Evolutionary conservation across 805 yeast species (phyloP).

Genomic region (Candida odintsovae): DNA sequence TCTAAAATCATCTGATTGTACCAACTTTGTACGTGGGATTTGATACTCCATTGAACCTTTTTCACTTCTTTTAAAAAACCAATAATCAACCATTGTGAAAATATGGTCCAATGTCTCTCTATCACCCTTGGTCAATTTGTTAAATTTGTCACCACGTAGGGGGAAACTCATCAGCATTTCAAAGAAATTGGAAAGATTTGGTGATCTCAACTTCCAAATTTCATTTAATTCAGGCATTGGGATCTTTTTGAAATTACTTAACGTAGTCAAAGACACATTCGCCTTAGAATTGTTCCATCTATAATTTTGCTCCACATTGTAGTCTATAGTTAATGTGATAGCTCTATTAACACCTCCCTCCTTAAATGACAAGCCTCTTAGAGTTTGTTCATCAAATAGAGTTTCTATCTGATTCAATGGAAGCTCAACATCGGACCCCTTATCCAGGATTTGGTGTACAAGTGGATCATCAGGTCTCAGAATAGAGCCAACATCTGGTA

Average conservation of each 20-base stretch:
- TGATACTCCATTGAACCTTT: conserved; percentile 9
- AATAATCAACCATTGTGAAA: conserved; percentile 6
- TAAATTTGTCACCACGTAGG: not conserved
- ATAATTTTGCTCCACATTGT: not conserved
- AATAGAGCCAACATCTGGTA: conserved; percentile 9
- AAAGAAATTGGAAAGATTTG: conserved; percentile 6
- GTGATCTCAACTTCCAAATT: conserved; percentile 8
- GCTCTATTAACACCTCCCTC: conserved; percentile 2
- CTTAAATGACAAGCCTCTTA: not conserved
- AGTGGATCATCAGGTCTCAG: not conserved
- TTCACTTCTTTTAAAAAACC: conserved; percentile 6
- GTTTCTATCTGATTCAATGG: not conserved
- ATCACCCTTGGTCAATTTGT: not conserved
- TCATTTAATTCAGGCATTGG: conserved; percentile 9
- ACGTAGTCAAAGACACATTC: not conserved
- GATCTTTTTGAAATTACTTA: conserved; percentile 4
- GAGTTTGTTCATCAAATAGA: conserved; percentile 1
- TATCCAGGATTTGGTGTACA: not conserved
- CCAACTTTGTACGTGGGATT: conserved; percentile 2
- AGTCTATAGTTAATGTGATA: conserved; percentile 5
- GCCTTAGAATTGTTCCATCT: conserved; percentile 4
- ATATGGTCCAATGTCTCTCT: conserved; percentile 1
- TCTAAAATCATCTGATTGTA: not conserved
- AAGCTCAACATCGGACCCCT: not conserved
- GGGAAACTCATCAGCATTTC: conserved; percentile 1